phyloP scores from a whole-genome alignment of 192 early-diverging fungal genomes.

The Mortierella alpina region DNA sequence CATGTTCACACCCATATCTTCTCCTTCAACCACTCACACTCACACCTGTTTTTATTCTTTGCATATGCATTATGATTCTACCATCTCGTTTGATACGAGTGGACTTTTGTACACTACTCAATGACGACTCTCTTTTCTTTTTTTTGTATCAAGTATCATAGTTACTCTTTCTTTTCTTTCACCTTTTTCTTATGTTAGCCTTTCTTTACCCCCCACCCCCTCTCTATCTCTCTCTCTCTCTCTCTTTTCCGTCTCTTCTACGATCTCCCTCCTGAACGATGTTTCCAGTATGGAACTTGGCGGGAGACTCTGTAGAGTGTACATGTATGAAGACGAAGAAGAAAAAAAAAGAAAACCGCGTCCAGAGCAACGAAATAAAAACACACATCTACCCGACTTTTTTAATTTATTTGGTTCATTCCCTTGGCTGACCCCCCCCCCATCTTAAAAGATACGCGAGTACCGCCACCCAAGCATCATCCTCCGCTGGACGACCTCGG shows the following conservation, averaged over 20 bases:
- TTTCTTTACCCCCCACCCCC: background rate
- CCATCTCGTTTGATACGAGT: too few relatives aligned
- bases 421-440: too few relatives aligned
- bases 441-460: slow-evolving; percentile 13
- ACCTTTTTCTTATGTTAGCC: background rate
- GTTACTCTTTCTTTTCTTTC: background rate
- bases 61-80: too few relatives aligned
- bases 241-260: too few relatives aligned
- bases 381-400: too few relatives aligned
- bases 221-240: background rate
- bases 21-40: background rate
- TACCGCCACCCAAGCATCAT: slow-evolving; percentile 5
- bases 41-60: slow-evolving; percentile 12
- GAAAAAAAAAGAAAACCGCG: background rate
- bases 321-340: background rate
- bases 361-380: background rate
- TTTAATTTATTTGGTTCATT: too few relatives aligned
- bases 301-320: too few relatives aligned
- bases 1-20: background rate
- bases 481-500: background rate
- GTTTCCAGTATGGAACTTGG: too few relatives aligned
- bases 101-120: slow-evolving; percentile 13
- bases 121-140: slow-evolving; percentile 25
- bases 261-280: too few relatives aligned
- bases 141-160: background rate